Evolutionary conservation across 2,329 filamentous ascomycete species (phyloP).

Genomic region (Talaromyces sp.): DNA sequence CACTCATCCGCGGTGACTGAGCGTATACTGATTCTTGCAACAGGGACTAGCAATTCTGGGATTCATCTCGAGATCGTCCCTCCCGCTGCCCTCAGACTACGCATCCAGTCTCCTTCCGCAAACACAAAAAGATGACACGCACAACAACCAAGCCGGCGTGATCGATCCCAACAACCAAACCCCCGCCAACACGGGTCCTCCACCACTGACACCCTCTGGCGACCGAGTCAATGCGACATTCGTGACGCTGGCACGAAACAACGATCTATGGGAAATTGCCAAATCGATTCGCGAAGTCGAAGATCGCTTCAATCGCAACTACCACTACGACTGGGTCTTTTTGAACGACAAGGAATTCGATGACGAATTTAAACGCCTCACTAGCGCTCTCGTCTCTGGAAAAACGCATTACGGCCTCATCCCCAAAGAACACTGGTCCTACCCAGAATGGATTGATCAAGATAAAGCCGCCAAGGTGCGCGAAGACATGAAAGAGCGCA

Average conservation of each 20-base stretch:
- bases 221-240: conserved; percentile 95
- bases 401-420: conserved; percentile 90
- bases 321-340: conserved; percentile 99
- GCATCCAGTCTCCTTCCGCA: conserved; percentile 22
- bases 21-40: conserved; percentile 14
- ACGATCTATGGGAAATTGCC: conserved; percentile 93
- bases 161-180: conserved; percentile 10
- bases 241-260: conserved; percentile 89
- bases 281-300: conserved; percentile 94
- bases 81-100: conserved; percentile 34
- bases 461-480: conserved; percentile 86
- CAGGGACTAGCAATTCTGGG: conserved; percentile 71
- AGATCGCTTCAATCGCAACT: conserved; percentile 95
- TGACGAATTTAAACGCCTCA: conserved; percentile 88
- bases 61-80: conserved; percentile 68
- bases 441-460: conserved; percentile 92
- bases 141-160: not conserved
- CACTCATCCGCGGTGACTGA: not conserved
- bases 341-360: conserved; percentile 95
- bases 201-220: conserved; percentile 21
- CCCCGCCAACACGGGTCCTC: conserved; percentile 9
- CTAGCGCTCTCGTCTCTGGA: conserved; percentile 82
- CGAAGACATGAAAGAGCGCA: conserved; percentile 87
- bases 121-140: not conserved
- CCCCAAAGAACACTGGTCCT: conserved; percentile 91